Evolutionary conservation across 2,329 filamentous ascomycete species (phyloP).

Genomic region (Aureobasidium mangrovei): DNA sequence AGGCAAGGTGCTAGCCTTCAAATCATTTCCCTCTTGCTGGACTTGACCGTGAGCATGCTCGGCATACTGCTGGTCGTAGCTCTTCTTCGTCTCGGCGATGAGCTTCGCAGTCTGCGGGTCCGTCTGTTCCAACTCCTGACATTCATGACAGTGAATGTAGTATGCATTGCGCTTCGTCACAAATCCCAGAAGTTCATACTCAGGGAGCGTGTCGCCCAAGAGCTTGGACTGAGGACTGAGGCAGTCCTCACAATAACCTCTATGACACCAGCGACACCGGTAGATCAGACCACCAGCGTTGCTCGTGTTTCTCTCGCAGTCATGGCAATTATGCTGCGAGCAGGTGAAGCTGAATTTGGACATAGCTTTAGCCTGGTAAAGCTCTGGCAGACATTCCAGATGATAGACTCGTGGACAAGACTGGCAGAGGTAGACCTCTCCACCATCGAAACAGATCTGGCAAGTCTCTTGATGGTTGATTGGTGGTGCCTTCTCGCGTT

Average conservation of each 20-base stretch:
- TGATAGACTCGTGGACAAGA: conserved; percentile 50
- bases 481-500: conserved; percentile 39
- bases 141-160: conserved; percentile 44
- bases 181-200: conserved; percentile 45
- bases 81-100: neutral
- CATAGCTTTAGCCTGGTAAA: conserved; percentile 35
- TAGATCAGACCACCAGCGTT: conserved; percentile 43
- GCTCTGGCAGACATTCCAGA: conserved; percentile 37
- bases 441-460: conserved; percentile 43
- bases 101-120: conserved; percentile 16
- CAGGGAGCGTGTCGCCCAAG: conserved; percentile 43
- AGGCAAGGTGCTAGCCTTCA: neutral
- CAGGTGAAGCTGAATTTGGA: conserved; percentile 41
- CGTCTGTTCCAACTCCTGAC: conserved; percentile 30
- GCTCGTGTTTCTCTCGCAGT: conserved; percentile 44
- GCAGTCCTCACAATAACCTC: conserved; percentile 51
- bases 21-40: neutral
- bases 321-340: conserved; percentile 46
- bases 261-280: conserved; percentile 48
- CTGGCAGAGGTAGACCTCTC: conserved; percentile 40
- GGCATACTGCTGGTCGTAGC: neutral
- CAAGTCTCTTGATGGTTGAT: conserved; percentile 45
- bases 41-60: neutral
- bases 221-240: conserved; percentile 42
- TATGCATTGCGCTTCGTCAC: conserved; percentile 36